phyloP scores from a whole-genome alignment of 2,329 filamentous ascomycete genomes.

The Calonectria pseudoreteaudii region DNA sequence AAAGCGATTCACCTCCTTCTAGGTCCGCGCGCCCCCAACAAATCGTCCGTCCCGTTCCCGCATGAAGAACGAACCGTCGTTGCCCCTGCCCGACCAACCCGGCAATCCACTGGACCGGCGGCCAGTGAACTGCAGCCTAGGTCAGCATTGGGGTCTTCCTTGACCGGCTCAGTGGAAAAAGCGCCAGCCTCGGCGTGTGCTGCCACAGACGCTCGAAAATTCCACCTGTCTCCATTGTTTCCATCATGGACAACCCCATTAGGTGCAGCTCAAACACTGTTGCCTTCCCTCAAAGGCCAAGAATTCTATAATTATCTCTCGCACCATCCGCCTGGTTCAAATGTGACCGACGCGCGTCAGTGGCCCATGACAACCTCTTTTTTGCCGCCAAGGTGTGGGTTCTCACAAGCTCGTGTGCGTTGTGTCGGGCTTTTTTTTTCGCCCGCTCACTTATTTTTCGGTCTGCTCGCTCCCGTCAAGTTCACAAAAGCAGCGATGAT shows the following conservation, averaged over 20 bases:
- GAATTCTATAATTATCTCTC: conserved; percentile 32
- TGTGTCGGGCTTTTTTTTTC: conserved; percentile 4
- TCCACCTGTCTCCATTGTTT: conserved; percentile 35
- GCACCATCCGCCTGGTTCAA: conserved; percentile 16
- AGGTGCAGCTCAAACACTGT: conserved; percentile 28
- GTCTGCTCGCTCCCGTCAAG: conserved; percentile 25
- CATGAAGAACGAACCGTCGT: conserved; percentile 31
- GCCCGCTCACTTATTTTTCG: conserved; percentile 24
- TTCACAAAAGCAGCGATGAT: conserved; percentile 69
- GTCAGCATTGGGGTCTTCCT: conserved; percentile 34
- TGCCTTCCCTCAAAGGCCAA: conserved; percentile 24
- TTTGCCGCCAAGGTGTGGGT: conserved; percentile 12
- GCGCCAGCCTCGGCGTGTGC: conserved; percentile 29
- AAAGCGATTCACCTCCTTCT: conserved; percentile 12
- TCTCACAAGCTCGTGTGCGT: conserved; percentile 6
- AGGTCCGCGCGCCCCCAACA: conserved; percentile 30
- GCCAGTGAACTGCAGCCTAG: conserved; percentile 33
- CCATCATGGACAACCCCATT: conserved; percentile 9
- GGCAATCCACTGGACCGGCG: conserved; percentile 37
- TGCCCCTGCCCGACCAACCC: conserved; percentile 30
- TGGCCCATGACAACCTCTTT: background rate
- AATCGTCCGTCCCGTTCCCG: conserved; percentile 23
- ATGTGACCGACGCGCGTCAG: conserved; percentile 36
- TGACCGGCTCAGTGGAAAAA: conserved; percentile 30
- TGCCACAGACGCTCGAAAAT: conserved; percentile 31